Percentiles rank a stretch among this genome's conserved stretches.
Evolutionary conservation across 2,329 filamentous ascomycete genomes (phyloP).

Genomic region (Penicillium sp.): DNA sequence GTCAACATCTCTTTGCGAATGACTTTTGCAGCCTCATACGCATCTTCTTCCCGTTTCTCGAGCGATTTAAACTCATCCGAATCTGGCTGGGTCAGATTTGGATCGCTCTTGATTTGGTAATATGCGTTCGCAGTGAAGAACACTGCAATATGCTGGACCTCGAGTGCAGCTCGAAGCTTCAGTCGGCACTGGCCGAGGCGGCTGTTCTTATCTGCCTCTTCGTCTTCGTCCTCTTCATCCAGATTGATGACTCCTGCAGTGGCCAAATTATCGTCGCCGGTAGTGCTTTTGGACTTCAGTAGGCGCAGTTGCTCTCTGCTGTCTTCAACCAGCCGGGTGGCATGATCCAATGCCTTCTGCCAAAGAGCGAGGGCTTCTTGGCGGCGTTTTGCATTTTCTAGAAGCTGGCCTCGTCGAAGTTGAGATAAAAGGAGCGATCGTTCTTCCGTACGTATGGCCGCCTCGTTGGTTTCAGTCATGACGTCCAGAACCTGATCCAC

Average conservation of each 20-base stretch:
- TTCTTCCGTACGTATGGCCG: conserved; percentile 64
- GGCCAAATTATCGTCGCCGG: conserved; percentile 21
- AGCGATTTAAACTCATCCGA: conserved; percentile 65
- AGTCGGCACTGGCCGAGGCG: conserved; percentile 61
- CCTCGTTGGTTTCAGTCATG: conserved; percentile 86
- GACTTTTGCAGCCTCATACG: conserved; percentile 74
- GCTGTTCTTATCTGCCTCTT: conserved; percentile 40
- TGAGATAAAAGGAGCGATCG: conserved; percentile 62
- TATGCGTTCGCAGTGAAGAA: conserved; percentile 84
- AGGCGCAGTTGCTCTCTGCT: conserved; percentile 60
- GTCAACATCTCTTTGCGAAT: conserved; percentile 75
- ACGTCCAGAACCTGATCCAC: conserved; percentile 81
- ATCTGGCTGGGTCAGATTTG: conserved; percentile 61
- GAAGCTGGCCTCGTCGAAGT: conserved; percentile 70
- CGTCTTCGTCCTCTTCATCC: conserved; percentile 40
- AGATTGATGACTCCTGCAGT: conserved; percentile 6
- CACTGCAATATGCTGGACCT: conserved; percentile 74
- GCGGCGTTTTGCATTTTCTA: conserved; percentile 70
- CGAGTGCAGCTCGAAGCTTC: conserved; percentile 68
- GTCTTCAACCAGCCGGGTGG: conserved; percentile 53
- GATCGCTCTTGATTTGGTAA: conserved; percentile 76
- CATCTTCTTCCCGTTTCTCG: conserved; percentile 67
- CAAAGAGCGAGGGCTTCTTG: conserved; percentile 70
- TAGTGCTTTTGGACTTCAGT: conserved; percentile 26
- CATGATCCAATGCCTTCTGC: conserved; percentile 55